These are phyloP conservation scores for Paramecium tetraurelia DNA, from an alignment of 73 alveolate species.

Conservation along the genomic window DNA sequence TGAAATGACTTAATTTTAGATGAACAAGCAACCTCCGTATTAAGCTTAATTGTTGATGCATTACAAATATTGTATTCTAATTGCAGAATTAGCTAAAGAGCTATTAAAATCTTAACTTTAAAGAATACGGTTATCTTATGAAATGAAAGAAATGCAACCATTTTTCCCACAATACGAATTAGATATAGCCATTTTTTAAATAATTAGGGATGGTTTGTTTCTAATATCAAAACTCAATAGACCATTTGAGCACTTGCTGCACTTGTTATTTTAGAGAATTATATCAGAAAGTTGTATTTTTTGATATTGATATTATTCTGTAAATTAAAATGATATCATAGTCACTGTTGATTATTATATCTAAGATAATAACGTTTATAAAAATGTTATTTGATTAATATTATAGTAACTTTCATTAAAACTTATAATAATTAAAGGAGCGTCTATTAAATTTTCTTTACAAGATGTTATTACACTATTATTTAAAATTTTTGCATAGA, in stretches of 20 bases:
- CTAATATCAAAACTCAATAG: background rate
- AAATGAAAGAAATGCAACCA: background rate
- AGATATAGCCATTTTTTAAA: background rate
- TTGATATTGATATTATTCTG: background rate
- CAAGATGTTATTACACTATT: background rate
- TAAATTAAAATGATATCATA: background rate
- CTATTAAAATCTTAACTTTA: background rate
- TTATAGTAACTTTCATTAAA: background rate
- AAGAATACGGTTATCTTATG: background rate
- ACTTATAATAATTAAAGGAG: background rate
- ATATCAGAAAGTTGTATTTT: background rate
- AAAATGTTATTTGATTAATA: background rate
- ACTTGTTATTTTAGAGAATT: background rate
- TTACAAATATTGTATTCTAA: background rate
- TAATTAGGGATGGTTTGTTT: background rate
- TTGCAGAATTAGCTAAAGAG: background rate
- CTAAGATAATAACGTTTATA: background rate
- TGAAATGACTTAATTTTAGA: background rate
- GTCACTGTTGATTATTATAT: background rate
- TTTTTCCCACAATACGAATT: background rate
- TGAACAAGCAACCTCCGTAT: background rate
- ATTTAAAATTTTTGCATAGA: background rate
- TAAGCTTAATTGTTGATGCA: background rate
- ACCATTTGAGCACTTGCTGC: background rate
- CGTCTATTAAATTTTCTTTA: background rate